Conservation (phyloP, 2,329 filamentous ascomycete genomes). For the Cladophialophora bantiana region DNA sequence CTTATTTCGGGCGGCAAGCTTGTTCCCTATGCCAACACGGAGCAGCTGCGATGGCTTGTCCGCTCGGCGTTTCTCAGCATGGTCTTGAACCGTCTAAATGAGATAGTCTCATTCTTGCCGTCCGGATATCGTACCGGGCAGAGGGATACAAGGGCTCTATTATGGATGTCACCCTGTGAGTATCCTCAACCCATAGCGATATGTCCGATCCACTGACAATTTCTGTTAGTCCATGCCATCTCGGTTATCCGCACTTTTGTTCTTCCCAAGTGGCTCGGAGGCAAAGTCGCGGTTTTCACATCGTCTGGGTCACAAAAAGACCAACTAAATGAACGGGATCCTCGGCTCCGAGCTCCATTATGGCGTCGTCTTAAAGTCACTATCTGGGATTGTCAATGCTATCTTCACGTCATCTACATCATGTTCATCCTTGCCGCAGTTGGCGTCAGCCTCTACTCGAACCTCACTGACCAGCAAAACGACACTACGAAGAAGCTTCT, state of each 20-base stretch:
- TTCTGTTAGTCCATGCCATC: slow-evolving; percentile 42
- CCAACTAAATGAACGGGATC: slow-evolving; percentile 62
- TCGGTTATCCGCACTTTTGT: slow-evolving; percentile 21
- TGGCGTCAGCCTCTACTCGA: slow-evolving; percentile 22
- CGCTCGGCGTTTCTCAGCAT: slow-evolving; percentile 57
- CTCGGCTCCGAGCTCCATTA: slow-evolving; percentile 44
- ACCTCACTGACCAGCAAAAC: slow-evolving; percentile 45
- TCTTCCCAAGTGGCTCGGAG: slow-evolving; percentile 63
- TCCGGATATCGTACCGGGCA: slow-evolving; percentile 63
- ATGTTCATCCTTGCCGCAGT: slow-evolving; percentile 55
- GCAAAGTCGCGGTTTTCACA: slow-evolving; percentile 61
- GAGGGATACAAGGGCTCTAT: slow-evolving; percentile 58
- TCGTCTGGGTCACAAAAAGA: slow-evolving; percentile 62
- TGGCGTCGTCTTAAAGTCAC: slow-evolving; percentile 58
- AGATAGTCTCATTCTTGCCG: slow-evolving; percentile 60
- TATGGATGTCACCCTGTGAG: slow-evolving; percentile 65
- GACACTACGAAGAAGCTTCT: slow-evolving; percentile 47
- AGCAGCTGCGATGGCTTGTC: slow-evolving; percentile 61
- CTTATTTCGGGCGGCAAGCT: slow-evolving; percentile 61
- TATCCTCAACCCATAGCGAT: background rate
- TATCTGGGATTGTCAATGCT: slow-evolving; percentile 59
- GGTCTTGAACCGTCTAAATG: slow-evolving; percentile 57
- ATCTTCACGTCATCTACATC: slow-evolving; percentile 60
- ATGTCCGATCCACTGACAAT: background rate
- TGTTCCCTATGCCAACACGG: slow-evolving; percentile 57